Evolutionary conservation across 2,329 filamentous ascomycete genomes (phyloP).

Genomic region (Ceratocystis eucalypticola): DNA sequence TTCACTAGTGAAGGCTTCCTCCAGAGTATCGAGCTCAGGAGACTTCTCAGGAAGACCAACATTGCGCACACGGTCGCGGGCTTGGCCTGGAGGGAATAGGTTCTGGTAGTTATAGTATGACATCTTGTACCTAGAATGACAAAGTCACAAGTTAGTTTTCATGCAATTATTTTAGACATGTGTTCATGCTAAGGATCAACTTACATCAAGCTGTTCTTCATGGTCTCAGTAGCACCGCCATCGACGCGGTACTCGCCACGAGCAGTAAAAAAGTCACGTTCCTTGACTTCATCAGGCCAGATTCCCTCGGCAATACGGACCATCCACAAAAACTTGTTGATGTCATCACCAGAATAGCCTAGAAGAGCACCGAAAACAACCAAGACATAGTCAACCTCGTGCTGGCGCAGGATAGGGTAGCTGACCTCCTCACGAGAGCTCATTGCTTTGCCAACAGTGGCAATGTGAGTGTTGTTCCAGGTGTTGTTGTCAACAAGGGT

Average conservation of each 20-base stretch:
- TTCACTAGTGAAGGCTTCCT: constrained; percentile 97
- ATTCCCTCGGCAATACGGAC: constrained; percentile 97
- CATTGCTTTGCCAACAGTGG: constrained; percentile 98
- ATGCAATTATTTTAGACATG: not conserved
- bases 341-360: constrained; percentile 95
- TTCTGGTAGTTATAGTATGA: constrained; percentile 95
- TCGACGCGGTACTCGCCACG: constrained; percentile 94
- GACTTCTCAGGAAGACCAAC: constrained; percentile 68
- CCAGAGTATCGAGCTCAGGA: constrained; percentile 73
- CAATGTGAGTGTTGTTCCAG: constrained; percentile 99
- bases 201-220: constrained; percentile 99
- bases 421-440: constrained; percentile 93
- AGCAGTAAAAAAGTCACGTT: constrained; percentile 87
- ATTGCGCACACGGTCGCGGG: constrained; percentile 76
- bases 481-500: constrained; percentile 99
- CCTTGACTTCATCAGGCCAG: constrained; percentile 98
- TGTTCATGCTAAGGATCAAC: constrained; percentile 26
- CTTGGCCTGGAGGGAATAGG: constrained; percentile 85
- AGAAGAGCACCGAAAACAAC: constrained; percentile 92
- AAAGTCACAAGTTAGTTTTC: constrained; percentile 18
- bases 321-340: constrained; percentile 99
- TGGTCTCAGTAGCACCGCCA: constrained; percentile 80
- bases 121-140: constrained; percentile 82
- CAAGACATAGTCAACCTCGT: constrained; percentile 97
- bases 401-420: constrained; percentile 95